These are phyloP conservation scores for Neoascochyta sp. DNA, from an alignment of 2,329 filamentous ascomycete genomes.

Conservation along the genomic window DNA sequence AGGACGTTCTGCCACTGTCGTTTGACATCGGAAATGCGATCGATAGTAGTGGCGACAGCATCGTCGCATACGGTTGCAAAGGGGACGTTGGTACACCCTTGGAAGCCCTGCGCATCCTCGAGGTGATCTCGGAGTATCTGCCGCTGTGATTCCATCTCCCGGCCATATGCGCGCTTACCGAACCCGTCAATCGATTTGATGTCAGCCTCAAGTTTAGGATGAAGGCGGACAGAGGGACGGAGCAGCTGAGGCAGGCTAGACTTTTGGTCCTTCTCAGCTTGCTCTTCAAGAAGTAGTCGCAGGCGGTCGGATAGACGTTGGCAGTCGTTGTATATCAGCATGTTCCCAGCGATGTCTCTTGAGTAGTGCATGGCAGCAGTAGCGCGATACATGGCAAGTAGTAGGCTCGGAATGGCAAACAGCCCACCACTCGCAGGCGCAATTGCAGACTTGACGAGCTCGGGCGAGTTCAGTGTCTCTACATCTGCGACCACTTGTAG, in stretches of 20 bases:
- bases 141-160: constrained; percentile 62
- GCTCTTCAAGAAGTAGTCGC: constrained; percentile 46
- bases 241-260: constrained; percentile 30
- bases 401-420: constrained; percentile 67
- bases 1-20: constrained; percentile 56
- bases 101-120: constrained; percentile 61
- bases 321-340: constrained; percentile 64
- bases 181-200: constrained; percentile 56
- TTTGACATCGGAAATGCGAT: constrained; percentile 56
- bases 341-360: constrained; percentile 55
- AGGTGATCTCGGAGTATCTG: constrained; percentile 61
- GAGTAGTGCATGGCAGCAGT: constrained; percentile 72
- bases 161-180: constrained; percentile 58
- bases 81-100: constrained; percentile 56
- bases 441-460: constrained; percentile 52
- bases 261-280: constrained; percentile 35
- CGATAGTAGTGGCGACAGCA: constrained; percentile 56
- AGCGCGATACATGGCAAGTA: constrained; percentile 74
- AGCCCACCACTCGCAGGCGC: constrained; percentile 65
- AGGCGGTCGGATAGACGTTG: constrained; percentile 56
- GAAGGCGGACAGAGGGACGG: constrained; percentile 40
- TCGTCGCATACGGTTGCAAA: constrained; percentile 59
- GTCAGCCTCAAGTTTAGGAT: constrained; percentile 51
- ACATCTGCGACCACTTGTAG: constrained; percentile 48
- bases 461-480: constrained; percentile 53